These are phyloP conservation scores for Middelhovenomyces tepae DNA, from an alignment of 805 yeast genomes.

Conservation along the genomic window DNA sequence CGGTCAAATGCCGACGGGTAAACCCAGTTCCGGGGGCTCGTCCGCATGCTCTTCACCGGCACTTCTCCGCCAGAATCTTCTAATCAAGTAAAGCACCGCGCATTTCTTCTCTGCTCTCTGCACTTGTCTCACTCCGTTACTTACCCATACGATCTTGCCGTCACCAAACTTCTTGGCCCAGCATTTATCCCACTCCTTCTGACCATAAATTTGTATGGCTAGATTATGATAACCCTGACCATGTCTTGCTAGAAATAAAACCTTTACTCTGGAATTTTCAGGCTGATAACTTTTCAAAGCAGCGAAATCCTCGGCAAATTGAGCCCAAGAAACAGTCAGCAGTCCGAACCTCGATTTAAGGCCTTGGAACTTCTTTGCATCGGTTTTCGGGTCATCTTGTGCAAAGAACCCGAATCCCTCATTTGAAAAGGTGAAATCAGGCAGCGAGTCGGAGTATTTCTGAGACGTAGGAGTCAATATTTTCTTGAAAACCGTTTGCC, in stretches of 20 bases:
- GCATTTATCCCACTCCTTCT: slow-evolving; percentile 34
- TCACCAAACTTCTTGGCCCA: slow-evolving; percentile 40
- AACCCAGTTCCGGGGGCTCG: too few species aligned
- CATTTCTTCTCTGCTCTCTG: too few species aligned
- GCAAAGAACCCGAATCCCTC: slow-evolving; percentile 38
- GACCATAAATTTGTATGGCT: slow-evolving; percentile 39
- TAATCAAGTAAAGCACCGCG: too few species aligned
- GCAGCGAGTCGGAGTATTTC: too few species aligned
- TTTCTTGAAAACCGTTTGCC: too few species aligned
- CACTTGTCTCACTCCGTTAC: too few species aligned
- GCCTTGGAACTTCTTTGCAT: slow-evolving; percentile 35
- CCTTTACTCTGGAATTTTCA: slow-evolving; percentile 32
- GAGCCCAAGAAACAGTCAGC: slow-evolving; percentile 28
- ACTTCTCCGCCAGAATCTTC: too few species aligned
- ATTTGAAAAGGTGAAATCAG: too few species aligned
- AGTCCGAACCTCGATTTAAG: slow-evolving; percentile 38
- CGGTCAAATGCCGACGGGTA: too few species aligned
- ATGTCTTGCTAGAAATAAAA: slow-evolving; percentile 42
- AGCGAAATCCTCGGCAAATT: slow-evolving; percentile 24
- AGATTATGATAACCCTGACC: slow-evolving; percentile 48
- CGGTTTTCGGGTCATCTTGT: slow-evolving; percentile 36
- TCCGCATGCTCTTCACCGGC: too few species aligned
- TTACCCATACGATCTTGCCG: slow-evolving; percentile 38
- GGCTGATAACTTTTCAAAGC: slow-evolving; percentile 28
- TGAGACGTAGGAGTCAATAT: too few species aligned